Conservation (phyloP, 805 yeast genomes). For the Cyberlindnera nakhonratchasimensis region DNA sequence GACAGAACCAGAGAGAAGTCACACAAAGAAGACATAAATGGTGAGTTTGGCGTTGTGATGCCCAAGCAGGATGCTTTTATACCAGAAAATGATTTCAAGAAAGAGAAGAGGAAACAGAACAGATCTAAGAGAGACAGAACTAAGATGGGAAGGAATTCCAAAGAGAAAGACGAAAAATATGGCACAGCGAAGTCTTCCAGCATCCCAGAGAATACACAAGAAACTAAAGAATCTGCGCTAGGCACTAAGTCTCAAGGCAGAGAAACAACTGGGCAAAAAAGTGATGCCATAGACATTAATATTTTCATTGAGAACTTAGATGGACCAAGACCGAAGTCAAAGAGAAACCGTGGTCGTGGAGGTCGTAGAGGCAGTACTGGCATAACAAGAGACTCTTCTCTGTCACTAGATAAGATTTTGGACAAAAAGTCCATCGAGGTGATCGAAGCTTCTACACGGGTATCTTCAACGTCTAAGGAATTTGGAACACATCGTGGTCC, state of each 20-base stretch:
- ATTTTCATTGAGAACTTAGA: background rate
- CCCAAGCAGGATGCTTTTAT: background rate
- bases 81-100: background rate
- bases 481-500: conserved; percentile 8
- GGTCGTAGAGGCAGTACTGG: conserved; percentile 2
- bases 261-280: background rate
- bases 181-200: background rate
- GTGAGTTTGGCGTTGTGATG: too few species aligned
- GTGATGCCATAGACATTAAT: too few species aligned
- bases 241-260: background rate
- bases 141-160: background rate
- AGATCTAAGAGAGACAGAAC: conserved; percentile 1
- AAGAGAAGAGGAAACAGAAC: background rate
- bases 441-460: background rate
- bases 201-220: background rate
- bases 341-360: conserved; percentile 4
- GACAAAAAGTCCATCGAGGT: background rate
- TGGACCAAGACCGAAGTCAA: background rate
- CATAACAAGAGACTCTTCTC: background rate
- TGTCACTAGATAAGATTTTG: background rate
- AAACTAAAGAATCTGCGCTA: background rate
- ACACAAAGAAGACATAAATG: too few species aligned
- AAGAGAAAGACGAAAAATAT: background rate
- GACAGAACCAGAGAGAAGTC: background rate
- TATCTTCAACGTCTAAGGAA: background rate